These are phyloP conservation scores for Trichoderma citrinoviride DNA, from an alignment of 2,329 filamentous ascomycete species.

Conservation along the genomic window DNA sequence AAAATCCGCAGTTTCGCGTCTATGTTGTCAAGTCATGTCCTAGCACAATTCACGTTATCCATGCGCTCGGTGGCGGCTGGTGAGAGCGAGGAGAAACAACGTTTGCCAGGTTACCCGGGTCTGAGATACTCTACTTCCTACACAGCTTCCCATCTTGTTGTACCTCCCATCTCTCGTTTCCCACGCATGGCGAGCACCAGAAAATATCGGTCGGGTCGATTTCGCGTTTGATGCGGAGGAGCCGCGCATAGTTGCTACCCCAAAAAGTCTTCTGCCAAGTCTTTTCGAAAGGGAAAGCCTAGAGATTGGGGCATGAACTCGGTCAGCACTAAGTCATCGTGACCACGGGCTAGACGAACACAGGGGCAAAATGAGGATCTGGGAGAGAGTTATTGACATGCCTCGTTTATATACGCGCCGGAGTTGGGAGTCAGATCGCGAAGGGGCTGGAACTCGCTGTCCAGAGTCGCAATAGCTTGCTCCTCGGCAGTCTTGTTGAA, in stretches of 20 bases:
- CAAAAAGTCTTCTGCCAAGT: slow-evolving; percentile 43
- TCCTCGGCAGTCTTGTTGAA: slow-evolving; percentile 35
- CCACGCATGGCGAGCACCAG: slow-evolving; percentile 49
- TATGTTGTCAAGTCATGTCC: neutral
- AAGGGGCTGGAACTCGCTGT: slow-evolving; percentile 35
- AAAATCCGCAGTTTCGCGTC: too few species aligned
- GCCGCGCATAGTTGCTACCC: slow-evolving; percentile 45
- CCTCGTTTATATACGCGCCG: slow-evolving; percentile 49
- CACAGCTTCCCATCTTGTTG: slow-evolving; percentile 29
- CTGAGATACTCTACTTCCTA: neutral
- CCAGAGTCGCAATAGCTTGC: slow-evolving; percentile 30
- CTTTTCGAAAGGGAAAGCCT: slow-evolving; percentile 39
- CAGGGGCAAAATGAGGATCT: accelerated
- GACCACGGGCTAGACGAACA: too few species aligned
- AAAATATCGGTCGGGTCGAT: slow-evolving; percentile 50
- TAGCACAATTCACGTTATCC: neutral
- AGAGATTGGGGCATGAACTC: too few species aligned
- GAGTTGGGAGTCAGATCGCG: slow-evolving; percentile 40
- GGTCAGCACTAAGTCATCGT: too few species aligned
- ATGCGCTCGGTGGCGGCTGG: neutral
- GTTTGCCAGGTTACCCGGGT: too few species aligned
- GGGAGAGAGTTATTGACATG: slow-evolving; percentile 26
- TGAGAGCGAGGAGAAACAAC: accelerated
- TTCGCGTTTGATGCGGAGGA: slow-evolving; percentile 44
- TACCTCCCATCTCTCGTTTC: slow-evolving; percentile 42